A percentile compares a stretch with the other conserved stretches of the same genome.
phyloP scores from a whole-genome alignment of 169 alveolate genomes.

The Cryptosporidium canis region DNA sequence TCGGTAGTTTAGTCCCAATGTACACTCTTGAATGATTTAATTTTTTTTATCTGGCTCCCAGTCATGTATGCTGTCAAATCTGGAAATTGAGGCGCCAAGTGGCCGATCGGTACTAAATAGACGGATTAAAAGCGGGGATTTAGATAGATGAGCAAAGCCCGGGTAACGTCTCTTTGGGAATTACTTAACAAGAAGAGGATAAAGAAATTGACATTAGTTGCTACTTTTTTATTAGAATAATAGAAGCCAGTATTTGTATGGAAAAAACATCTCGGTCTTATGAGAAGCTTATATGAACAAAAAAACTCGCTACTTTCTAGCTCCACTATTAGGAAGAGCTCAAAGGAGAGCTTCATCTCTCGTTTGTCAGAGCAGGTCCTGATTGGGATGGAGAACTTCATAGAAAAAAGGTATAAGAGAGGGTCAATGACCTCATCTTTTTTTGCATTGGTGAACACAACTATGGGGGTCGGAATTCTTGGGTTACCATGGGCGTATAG shows the following conservation, averaged over 20 bases:
- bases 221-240: not conserved
- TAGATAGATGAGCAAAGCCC: not conserved
- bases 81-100: conserved; percentile 1
- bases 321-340: conserved; percentile 2
- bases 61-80: too few species aligned
- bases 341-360: conserved; percentile 54
- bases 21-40: not conserved
- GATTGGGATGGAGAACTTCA: conserved; percentile 69
- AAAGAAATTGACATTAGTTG: not conserved
- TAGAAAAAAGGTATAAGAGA: conserved; percentile 31
- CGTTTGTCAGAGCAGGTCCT: conserved; percentile 67
- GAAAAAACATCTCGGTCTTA: not conserved
- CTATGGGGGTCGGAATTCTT: conserved; percentile 69
- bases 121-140: not conserved
- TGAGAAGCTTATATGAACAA: conserved; percentile 35
- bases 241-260: not conserved
- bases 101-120: not conserved
- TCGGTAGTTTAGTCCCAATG: not conserved
- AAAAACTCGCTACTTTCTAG: conserved; percentile 29
- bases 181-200: not conserved
- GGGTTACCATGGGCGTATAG: conserved; percentile 73
- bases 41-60: too few species aligned
- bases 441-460: conserved; percentile 69
- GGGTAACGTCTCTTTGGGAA: not conserved
- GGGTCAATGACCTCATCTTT: conserved; percentile 66